phyloP scores from a whole-genome alignment of 2,329 filamentous ascomycete species.

The Hymenotorrendiella dingleyae region DNA sequence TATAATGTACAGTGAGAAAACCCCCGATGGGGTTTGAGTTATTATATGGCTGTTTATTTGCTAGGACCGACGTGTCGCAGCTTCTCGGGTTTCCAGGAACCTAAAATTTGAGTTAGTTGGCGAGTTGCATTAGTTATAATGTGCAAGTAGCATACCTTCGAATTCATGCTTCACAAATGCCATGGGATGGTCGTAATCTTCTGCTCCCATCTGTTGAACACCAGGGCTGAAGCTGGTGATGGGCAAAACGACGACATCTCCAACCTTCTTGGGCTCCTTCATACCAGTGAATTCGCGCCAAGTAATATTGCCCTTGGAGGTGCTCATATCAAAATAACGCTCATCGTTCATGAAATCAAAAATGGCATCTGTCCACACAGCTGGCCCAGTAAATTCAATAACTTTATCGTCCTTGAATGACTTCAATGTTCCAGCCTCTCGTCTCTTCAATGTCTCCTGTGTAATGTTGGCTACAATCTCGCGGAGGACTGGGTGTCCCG shows the following conservation, averaged over 20 bases:
- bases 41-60: not conserved
- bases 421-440: conserved; percentile 59
- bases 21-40: not conserved
- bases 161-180: conserved; percentile 97
- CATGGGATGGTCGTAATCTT: conserved; percentile 85
- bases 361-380: conserved; percentile 86
- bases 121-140: not conserved
- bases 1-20: conserved; percentile 8
- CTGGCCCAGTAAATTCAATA: conserved; percentile 91
- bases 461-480: conserved; percentile 86
- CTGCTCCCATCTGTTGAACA: conserved; percentile 86
- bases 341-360: conserved; percentile 93
- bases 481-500: conserved; percentile 84
- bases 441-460: conserved; percentile 68
- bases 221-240: conserved; percentile 98
- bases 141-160: conserved; percentile 61
- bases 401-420: conserved; percentile 59
- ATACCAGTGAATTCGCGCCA: conserved; percentile 89
- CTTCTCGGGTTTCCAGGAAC: conserved; percentile 69
- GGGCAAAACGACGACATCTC: conserved; percentile 87
- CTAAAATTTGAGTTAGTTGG: conserved; percentile 35
- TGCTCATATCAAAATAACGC: conserved; percentile 76
- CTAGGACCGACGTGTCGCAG: conserved; percentile 59
- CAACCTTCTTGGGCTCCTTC: conserved; percentile 74
- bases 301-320: conserved; percentile 64